phyloP scores from a whole-genome alignment of 192 early-diverging fungal genomes.

The Coemansia sp. region DNA sequence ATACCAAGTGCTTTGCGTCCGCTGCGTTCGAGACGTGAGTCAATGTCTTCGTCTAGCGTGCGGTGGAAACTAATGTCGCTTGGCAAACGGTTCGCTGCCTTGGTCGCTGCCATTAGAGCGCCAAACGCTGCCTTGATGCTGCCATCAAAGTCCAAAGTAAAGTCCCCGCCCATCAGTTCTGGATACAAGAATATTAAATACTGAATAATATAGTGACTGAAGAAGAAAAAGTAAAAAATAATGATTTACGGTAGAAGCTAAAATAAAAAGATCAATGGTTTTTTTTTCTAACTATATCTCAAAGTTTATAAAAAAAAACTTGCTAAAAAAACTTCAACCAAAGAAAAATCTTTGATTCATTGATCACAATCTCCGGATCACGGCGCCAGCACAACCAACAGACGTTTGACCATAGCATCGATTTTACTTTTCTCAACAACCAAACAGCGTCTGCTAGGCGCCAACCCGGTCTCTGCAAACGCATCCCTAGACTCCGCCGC shows the following conservation, averaged over 20 bases:
- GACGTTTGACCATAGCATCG: constrained; percentile 12
- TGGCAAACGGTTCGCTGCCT: constrained; percentile 62
- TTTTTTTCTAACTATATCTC: no score
- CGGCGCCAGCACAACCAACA: constrained; percentile 21
- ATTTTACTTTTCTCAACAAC: constrained; percentile 61
- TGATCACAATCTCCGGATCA: no score
- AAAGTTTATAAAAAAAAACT: not conserved
- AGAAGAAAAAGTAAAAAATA: not conserved
- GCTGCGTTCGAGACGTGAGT: constrained; percentile 30
- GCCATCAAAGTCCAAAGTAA: constrained; percentile 30
- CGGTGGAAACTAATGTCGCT: constrained; percentile 65
- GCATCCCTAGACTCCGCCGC: constrained; percentile 75
- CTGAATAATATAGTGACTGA: no score
- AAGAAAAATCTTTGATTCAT: not conserved
- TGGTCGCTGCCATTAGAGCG: constrained; percentile 62
- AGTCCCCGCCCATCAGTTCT: constrained; percentile 8
- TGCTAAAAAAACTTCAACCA: not conserved
- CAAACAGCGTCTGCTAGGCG: constrained; percentile 68
- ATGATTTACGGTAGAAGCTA: not conserved
- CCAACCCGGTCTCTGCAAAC: constrained; percentile 86
- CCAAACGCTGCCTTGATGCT: constrained; percentile 31
- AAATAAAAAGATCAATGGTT: no score
- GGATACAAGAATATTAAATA: not conserved
- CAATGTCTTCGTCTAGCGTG: constrained; percentile 64
- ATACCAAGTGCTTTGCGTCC: constrained; percentile 30